A percentile compares a stretch with the other conserved stretches of the same genome.
phyloP scores from a whole-genome alignment of 176 grass and related monocot species.

The Juncus inflexus region DNA sequence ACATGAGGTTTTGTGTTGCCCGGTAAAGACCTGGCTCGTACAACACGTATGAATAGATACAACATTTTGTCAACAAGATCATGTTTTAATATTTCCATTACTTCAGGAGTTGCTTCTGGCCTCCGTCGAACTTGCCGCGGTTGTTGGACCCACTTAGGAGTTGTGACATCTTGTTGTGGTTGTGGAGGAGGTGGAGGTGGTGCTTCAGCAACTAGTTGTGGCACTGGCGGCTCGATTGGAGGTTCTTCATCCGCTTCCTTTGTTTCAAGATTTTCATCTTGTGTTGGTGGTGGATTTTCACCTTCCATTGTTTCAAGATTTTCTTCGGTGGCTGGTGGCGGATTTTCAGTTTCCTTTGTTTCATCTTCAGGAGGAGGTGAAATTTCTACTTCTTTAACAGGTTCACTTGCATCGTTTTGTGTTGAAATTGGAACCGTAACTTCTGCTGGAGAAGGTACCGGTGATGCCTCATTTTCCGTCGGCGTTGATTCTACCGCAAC shows the following conservation, averaged over 20 bases:
- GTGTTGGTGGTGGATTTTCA: neutral
- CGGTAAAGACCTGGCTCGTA: slow-evolving; percentile 55
- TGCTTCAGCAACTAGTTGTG: neutral
- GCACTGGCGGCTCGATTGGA: slow-evolving; percentile 21
- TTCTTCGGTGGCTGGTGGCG: neutral
- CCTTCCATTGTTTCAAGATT: neutral
- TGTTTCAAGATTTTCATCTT: slow-evolving; percentile 2
- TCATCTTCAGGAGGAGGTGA: slow-evolving; percentile 13
- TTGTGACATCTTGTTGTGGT: slow-evolving; percentile 14
- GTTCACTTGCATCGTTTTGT: slow-evolving; percentile 20
- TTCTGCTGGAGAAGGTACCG: neutral
- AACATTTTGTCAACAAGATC: slow-evolving; percentile 97
- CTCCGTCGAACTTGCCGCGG: slow-evolving; percentile 26
- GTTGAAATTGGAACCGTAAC: neutral
- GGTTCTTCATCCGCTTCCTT: slow-evolving; percentile 7
- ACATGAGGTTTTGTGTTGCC: slow-evolving; percentile 57
- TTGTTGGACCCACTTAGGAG: slow-evolving; percentile 18
- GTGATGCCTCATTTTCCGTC: neutral
- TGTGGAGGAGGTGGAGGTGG: slow-evolving; percentile 1
- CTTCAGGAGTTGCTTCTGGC: slow-evolving; percentile 29
- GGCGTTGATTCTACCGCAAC: neutral
- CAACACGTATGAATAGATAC: slow-evolving; percentile 79
- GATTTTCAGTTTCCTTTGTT: slow-evolving; percentile 18
- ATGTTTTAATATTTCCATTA: slow-evolving; percentile 53
- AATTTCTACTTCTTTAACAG: slow-evolving; percentile 21